Evolutionary conservation across 2,329 filamentous ascomycete genomes (phyloP).

Genomic region (Reticulascus tulasneorum): DNA sequence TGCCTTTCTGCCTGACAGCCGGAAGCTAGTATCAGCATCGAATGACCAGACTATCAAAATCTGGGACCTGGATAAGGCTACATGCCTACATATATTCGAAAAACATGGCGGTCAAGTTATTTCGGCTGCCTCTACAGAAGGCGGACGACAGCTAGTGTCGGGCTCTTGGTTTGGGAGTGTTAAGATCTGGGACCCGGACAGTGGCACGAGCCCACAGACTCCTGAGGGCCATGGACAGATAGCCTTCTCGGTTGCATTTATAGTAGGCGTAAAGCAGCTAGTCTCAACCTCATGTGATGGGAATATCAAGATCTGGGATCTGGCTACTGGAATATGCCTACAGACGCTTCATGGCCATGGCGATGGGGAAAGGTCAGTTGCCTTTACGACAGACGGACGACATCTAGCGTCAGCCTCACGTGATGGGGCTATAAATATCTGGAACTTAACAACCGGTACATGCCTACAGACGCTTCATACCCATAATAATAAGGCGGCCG

Average conservation of each 20-base stretch:
- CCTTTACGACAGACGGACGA: not conserved
- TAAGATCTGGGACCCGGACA: too few relatives aligned
- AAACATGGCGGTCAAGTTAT: too few relatives aligned
- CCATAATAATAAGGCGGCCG: not conserved
- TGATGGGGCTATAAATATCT: slow-evolving; percentile 4
- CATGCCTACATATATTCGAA: too few relatives aligned
- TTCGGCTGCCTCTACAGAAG: too few relatives aligned
- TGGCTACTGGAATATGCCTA: not conserved
- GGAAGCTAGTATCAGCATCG: not conserved
- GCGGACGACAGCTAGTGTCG: too few relatives aligned
- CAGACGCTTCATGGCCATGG: slow-evolving; percentile 5
- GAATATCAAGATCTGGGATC: slow-evolving; percentile 7
- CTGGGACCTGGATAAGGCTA: too few relatives aligned
- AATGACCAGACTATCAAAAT: not conserved
- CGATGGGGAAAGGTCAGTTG: not conserved
- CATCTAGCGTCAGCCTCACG: slow-evolving; percentile 1
- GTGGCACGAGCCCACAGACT: too few relatives aligned
- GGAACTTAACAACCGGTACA: slow-evolving; percentile 1
- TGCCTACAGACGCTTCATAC: too few relatives aligned
- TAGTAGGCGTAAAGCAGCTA: not conserved
- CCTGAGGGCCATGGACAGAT: too few relatives aligned
- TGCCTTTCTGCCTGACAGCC: slow-evolving; percentile 2
- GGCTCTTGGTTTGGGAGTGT: too few relatives aligned
- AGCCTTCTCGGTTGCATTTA: not conserved
- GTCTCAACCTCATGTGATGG: not conserved